Evolutionary conservation across 1,284 basidiomycete genomes (phyloP).

Genomic region (Pseudozyma pruni): DNA sequence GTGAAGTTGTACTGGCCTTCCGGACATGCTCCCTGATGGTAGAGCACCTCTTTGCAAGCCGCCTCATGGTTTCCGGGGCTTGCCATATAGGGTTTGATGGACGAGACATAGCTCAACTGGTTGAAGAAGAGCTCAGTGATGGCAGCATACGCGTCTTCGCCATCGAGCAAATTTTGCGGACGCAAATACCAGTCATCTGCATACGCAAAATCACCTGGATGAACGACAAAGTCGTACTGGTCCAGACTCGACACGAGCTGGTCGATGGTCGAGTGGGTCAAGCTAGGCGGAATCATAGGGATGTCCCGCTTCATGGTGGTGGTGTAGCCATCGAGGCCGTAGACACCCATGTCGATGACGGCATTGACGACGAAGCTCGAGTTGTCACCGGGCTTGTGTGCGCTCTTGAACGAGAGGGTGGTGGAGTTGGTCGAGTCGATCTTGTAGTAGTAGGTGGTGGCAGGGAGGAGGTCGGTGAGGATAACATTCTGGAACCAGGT

Average conservation of each 20-base stretch:
- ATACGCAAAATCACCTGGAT: constrained; percentile 68
- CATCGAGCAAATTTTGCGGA: constrained; percentile 38
- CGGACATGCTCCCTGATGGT: constrained; percentile 36
- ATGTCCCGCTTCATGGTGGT: constrained; percentile 46
- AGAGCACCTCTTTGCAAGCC: constrained; percentile 23
- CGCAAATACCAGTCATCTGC: constrained; percentile 66
- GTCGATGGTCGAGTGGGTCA: constrained; percentile 44
- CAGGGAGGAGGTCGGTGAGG: constrained; percentile 31
- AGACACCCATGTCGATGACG: constrained; percentile 68
- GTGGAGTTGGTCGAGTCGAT: constrained; percentile 44
- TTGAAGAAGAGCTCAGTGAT: constrained; percentile 68
- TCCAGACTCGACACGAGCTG: constrained; percentile 23
- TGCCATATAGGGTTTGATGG: constrained; percentile 55
- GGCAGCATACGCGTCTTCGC: constrained; percentile 38
- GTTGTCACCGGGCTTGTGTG: constrained; percentile 23
- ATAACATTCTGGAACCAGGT: constrained; percentile 53
- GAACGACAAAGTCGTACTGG: constrained; percentile 46
- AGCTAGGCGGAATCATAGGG: constrained; percentile 26
- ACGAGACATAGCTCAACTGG: constrained; percentile 64
- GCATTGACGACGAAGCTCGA: constrained; percentile 60
- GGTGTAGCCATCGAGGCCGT: constrained; percentile 65
- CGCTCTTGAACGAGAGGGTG: constrained; percentile 34
- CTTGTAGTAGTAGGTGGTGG: constrained; percentile 56
- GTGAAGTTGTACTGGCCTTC: constrained; percentile 55
- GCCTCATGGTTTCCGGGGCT: constrained; percentile 58